phyloP scores from a whole-genome alignment of 495 filamentous ascomycete species.

The Tuber aestivum region DNA sequence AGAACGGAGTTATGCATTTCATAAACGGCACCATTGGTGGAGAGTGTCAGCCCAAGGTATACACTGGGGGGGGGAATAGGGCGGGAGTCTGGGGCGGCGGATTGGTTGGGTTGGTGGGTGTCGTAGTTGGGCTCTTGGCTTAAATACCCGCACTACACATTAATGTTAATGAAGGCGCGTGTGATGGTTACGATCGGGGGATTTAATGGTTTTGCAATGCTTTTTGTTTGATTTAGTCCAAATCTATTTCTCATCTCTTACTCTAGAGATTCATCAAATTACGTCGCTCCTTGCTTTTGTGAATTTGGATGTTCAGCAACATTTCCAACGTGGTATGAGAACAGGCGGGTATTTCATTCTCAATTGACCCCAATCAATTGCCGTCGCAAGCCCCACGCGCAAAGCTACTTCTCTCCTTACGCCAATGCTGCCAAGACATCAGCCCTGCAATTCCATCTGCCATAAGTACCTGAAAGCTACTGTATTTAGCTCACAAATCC shows the following conservation, averaged over 20 bases:
- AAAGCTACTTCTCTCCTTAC: not conserved
- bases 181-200: not conserved
- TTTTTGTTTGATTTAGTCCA: not conserved
- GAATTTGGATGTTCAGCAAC: not conserved
- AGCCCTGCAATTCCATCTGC: too few species aligned
- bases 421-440: not conserved
- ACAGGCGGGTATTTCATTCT: not conserved
- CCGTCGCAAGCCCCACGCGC: not conserved
- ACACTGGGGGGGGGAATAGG: not conserved
- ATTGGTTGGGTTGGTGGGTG: not conserved
- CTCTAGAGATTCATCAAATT: not conserved
- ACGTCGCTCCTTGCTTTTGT: not conserved
- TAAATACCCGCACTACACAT: not conserved
- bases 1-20: not conserved
- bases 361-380: not conserved
- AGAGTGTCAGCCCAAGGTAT: not conserved
- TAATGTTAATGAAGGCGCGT: not conserved
- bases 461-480: too few species aligned
- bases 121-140: not conserved
- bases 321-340: not conserved
- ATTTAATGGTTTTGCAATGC: not conserved
- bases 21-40: not conserved
- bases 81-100: not conserved
- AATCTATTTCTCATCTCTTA: not conserved
- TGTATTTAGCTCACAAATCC: too few species aligned